These are phyloP conservation scores for Cordyceps sp. DNA, from an alignment of 2,329 filamentous ascomycete genomes.

Conservation along the genomic window DNA sequence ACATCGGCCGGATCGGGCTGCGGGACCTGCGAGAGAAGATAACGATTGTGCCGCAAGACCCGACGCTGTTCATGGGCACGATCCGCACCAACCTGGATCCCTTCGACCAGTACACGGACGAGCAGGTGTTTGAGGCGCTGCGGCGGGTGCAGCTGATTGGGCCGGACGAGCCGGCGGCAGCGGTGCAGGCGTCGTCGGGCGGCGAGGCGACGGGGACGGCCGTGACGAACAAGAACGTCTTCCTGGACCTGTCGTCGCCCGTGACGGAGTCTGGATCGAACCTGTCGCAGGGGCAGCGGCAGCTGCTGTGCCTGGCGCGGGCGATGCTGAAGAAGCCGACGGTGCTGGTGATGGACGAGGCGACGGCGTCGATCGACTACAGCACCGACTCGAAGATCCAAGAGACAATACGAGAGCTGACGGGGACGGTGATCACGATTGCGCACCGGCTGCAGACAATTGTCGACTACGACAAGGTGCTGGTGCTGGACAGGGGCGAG, in stretches of 20 bases:
- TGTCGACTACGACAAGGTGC: constrained; percentile 93
- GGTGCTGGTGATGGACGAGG: constrained; percentile 98
- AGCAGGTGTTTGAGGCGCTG: constrained; percentile 75
- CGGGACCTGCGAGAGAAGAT: constrained; percentile 84
- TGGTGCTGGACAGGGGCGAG: constrained; percentile 78
- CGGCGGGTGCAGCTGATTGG: constrained; percentile 79
- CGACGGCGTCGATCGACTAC: constrained; percentile 94
- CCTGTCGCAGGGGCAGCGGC: constrained; percentile 87
- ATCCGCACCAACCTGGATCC: constrained; percentile 88
- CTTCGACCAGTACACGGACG: constrained; percentile 75
- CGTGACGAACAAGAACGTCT: constrained; percentile 82
- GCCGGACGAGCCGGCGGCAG: constrained; percentile 27
- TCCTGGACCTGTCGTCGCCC: constrained; percentile 67
- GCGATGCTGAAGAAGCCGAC: constrained; percentile 83
- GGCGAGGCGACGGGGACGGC: constrained; percentile 13
- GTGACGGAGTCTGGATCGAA: constrained; percentile 88
- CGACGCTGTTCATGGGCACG: constrained; percentile 83
- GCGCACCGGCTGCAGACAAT: constrained; percentile 93
- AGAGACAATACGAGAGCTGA: constrained; percentile 84
- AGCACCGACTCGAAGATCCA: constrained; percentile 92
- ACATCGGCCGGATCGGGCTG: constrained; percentile 80
- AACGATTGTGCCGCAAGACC: constrained; percentile 95
- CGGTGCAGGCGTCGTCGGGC: constrained; percentile 3
- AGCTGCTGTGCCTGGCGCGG: constrained; percentile 83
- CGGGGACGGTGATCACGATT: constrained; percentile 89